Conservation (phyloP, 352 stramenopile genomes). For the Phytophthora multivora region DNA sequence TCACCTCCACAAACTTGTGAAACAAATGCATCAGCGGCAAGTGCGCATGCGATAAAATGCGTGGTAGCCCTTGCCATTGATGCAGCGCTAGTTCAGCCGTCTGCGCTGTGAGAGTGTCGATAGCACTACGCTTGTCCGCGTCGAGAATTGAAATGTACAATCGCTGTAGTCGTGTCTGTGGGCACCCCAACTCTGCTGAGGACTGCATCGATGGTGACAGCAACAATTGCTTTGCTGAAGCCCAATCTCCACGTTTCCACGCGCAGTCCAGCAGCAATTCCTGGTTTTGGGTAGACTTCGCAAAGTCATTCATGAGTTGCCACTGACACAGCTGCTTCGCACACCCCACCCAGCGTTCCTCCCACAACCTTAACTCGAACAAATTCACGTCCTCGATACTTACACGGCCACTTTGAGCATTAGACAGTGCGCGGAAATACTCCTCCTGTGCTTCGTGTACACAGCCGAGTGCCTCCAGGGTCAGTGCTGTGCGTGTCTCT, state of each 20-base stretch:
- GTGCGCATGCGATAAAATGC: slow-evolving; percentile 76
- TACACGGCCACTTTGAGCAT: slow-evolving; percentile 70
- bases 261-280: slow-evolving; percentile 92
- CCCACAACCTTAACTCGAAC: slow-evolving; percentile 88
- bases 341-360: slow-evolving; percentile 92
- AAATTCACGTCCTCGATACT: slow-evolving; percentile 84
- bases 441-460: slow-evolving; percentile 89
- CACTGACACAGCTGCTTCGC: slow-evolving; percentile 93
- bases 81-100: slow-evolving; percentile 84
- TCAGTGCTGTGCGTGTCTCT: slow-evolving; percentile 75
- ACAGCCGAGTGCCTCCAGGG: slow-evolving; percentile 81
- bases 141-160: slow-evolving; percentile 91
- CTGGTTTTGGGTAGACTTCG: slow-evolving; percentile 91
- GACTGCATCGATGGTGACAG: slow-evolving; percentile 65
- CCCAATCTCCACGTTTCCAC: slow-evolving; percentile 93
- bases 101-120: slow-evolving; percentile 72
- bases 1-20: slow-evolving; percentile 93
- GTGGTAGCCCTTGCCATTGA: slow-evolving; percentile 90
- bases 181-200: slow-evolving; percentile 66
- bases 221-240: slow-evolving; percentile 81
- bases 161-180: slow-evolving; percentile 78
- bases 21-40: slow-evolving; percentile 88
- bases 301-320: slow-evolving; percentile 93
- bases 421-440: slow-evolving; percentile 85
- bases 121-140: slow-evolving; percentile 70